Base-by-base conservation (phyloP, 495 filamentous ascomycete species). In the Physcia stellaris region DNA sequence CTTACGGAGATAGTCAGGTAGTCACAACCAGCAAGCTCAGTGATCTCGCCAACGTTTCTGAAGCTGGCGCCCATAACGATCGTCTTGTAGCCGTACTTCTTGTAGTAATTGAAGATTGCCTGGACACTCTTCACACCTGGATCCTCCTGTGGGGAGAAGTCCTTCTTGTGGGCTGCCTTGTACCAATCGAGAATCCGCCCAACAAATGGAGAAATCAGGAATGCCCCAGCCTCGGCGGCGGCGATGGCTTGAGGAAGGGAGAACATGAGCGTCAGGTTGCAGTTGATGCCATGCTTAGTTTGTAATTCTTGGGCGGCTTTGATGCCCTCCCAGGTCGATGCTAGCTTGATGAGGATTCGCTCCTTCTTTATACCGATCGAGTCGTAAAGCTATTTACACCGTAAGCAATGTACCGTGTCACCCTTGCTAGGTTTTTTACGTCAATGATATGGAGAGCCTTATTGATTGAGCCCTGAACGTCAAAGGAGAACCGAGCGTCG, bases 41-140 rank as follows among this genome's bases (percentile, higher is more conserved):
- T 94, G 65, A 99, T 93, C 70, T 99, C 90, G 46, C 90, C 90
- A 38, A 67, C 63, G 67, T 82, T 94, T 53, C 90, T 73, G 83
- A 99, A 99, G 11, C 86, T 94, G 47, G 90, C 90, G 56, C 90
- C 90, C 90, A 99, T 99, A 58, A 99, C 90, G 53, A 93, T 93
- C 60, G 90, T 98, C 51, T 90, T 87, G 77, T 99, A 95, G 55
- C 81, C 86, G 63, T 70, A 80, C 73, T 95, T 99, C 84, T 99
- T 99, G 79, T 99, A 99, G 82, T 99, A 99, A 71, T 99, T 93
- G 80, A 81, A 99, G 72, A 99, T 99, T 58, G 50, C 54, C 75
- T 94, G 74, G 52, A 99, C 92, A 51, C 79, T 86, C 70, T 86
- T 79, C 65, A 99, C 90, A 65, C 90, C 90, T 39, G 90, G 90